Base-by-base conservation (phyloP, 1,284 basidiomycete genomes). In the Entoloma clypeatum region DNA sequence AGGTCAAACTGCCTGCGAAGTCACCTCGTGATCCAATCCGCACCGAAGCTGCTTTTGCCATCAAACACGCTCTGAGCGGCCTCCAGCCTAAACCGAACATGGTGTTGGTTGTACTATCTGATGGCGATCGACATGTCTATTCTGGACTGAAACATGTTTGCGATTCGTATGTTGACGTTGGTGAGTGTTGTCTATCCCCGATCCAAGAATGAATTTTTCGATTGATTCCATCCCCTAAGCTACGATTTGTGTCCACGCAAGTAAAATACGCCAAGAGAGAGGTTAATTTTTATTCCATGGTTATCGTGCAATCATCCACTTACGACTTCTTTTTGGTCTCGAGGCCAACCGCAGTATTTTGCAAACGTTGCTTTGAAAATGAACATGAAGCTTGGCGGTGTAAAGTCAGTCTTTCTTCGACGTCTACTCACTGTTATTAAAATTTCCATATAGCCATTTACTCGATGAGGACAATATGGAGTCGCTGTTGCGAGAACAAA, bases 311-410 rank as follows among this genome's bases (percentile, higher is more conserved):
- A 65, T 16, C 55, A 72, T 28, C 72, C 23, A 13, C 33, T 33
- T 28, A 17, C 43, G 13, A 11, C 39, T 27, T 16, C 24, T n/a
- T n/a, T 23, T 4, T 36, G 28, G 27, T 33, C 7, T n/a, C n/a
- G 30, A 73, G 79, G 79, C 0, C 79, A 82, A 59, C 49, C 69
- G 17, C 82, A 86, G 50, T 89, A 87, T 55, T 86, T 75, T 46
- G 81, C 82, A 26, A 90, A 89, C 53, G 82, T 89, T 19, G 81
- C 82, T 0, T 63, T 87, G 36, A 89, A 90, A 51, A 67, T 87
- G 41, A 91, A 90, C 61, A 83, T 82, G 71, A 90, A 91, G 66
- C 61, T 88, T 41, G 83, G 84, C 3, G 87, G 87, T 11, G 66
- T 82, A 37, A 90, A 91, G 70, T 71, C 41, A 43, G 65, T 54